Percentiles rank a stretch among this genome's conserved stretches.
phyloP scores from a whole-genome alignment of 495 filamentous ascomycete species.

The Elaphomyces granulatus region DNA sequence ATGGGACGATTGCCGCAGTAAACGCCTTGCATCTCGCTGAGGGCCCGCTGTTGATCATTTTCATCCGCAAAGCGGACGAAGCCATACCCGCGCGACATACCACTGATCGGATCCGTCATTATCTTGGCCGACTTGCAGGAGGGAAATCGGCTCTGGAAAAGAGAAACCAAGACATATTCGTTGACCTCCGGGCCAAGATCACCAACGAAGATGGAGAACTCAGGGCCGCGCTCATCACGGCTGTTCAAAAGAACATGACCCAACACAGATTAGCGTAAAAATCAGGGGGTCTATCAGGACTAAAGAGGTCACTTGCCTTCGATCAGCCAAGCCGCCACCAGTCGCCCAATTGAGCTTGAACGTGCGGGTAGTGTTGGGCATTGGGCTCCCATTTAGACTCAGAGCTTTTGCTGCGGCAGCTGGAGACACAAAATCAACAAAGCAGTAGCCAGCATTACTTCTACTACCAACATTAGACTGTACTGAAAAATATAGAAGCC shows the following conservation, averaged over 20 bases:
- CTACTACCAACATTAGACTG: slow-evolving; percentile 39
- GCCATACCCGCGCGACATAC: slow-evolving; percentile 94
- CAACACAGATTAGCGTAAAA: no score
- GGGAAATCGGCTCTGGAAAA: slow-evolving; percentile 91
- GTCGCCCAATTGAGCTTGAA: slow-evolving; percentile 99
- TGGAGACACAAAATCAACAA: slow-evolving; percentile 79
- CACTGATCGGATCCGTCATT: slow-evolving; percentile 97
- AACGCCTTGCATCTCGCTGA: slow-evolving; percentile 97
- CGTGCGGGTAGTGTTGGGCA: slow-evolving; percentile 84
- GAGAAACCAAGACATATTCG: slow-evolving; percentile 90
- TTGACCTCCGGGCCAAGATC: slow-evolving; percentile 98
- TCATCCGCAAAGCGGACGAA: slow-evolving; percentile 97
- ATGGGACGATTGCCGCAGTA: slow-evolving; percentile 98
- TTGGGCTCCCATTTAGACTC: slow-evolving; percentile 71
- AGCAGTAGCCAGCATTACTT: slow-evolving; percentile 98
- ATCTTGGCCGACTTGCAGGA: slow-evolving; percentile 99
- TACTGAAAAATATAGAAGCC: no score
- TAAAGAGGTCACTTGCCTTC: slow-evolving; percentile 58
- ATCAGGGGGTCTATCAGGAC: not conserved
- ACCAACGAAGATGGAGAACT: slow-evolving; percentile 95
- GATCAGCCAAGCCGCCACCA: slow-evolving; percentile 86
- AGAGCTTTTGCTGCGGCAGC: slow-evolving; percentile 86
- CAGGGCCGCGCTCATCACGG: slow-evolving; percentile 87
- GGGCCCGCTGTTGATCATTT: slow-evolving; percentile 82
- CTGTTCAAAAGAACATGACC: no score